Conservation (phyloP, 2,329 filamentous ascomycete genomes). For the Verticillium dahliae region DNA sequence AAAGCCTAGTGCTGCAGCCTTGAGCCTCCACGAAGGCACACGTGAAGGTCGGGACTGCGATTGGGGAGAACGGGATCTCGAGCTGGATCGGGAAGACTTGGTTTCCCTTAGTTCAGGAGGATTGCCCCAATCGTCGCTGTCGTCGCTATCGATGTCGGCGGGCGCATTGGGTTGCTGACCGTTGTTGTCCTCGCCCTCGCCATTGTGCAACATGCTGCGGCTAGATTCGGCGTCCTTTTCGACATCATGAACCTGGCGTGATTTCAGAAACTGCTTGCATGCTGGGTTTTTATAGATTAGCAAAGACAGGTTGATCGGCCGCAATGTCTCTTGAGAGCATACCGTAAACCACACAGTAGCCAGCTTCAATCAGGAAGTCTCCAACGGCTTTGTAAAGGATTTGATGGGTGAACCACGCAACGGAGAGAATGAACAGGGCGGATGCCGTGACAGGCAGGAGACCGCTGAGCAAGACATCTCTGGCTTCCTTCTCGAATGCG, state of each 20-base stretch:
- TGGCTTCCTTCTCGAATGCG: slow-evolving; percentile 20
- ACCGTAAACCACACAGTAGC: slow-evolving; percentile 16
- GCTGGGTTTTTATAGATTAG: background rate
- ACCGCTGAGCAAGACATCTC: slow-evolving; percentile 23
- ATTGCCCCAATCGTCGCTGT: background rate
- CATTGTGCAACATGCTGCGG: background rate
- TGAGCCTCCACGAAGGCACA: slow-evolving; percentile 1
- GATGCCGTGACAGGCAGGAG: slow-evolving; percentile 12
- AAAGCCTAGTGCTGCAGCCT: slow-evolving; percentile 13
- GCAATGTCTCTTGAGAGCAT: background rate
- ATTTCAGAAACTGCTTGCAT: background rate
- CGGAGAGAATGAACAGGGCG: slow-evolving; percentile 10
- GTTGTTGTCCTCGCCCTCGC: background rate
- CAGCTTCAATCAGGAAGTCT: slow-evolving; percentile 13
- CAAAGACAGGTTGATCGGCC: background rate
- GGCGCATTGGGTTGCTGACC: background rate
- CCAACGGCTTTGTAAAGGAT: slow-evolving; percentile 16
- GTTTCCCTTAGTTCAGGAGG: background rate
- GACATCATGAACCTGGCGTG: background rate
- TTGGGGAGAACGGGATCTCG: background rate
- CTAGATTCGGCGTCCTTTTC: background rate
- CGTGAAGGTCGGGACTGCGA: background rate
- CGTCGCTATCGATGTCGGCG: background rate
- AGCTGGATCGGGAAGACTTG: background rate
- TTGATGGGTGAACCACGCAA: slow-evolving; percentile 17